Evolutionary conservation across 257 asterid species (phyloP), one percentile per base, ranked within the genome.

Genomic region (Petunia secreta): DNA sequence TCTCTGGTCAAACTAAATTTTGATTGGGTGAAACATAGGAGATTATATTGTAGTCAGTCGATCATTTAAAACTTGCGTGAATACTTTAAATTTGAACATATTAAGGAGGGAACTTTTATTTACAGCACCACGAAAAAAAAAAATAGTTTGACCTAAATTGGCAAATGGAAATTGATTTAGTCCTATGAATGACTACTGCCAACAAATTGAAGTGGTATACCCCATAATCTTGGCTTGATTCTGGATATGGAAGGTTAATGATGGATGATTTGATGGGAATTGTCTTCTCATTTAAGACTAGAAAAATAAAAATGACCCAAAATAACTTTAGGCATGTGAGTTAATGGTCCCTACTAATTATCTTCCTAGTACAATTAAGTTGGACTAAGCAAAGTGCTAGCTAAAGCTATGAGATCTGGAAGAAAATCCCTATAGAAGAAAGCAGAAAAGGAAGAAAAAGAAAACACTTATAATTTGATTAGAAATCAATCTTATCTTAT

Each of bases 261-360:
- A 57, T 48, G 77, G 77, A 73, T 50, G 62, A 73, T 73, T 50
- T 73, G 62, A 73, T 73, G 77, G 62, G 4, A 34, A 34, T 73
- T 73, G 62, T 48, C 62, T 11, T 73, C 13, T 2, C 4, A 34
- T 73, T 40, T 34, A 50, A 73, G 62, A 73, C 62, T 71, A 48
- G 62, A 71, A 71, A 71, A 71, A 48, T 71, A 50, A 48, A 48
- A 11, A 25, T 34, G 62, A 59, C 77, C 77, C 6, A 11, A 73
- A 50, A 73, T 40, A 73, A 73, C 77, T 73, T 34, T 50, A 73
- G 77, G 62, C 77, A 73, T 50, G 77, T 73, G 77, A 50, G 13
- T 25, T n/a, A 34, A 48, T 34, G 77, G 77, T 11, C 77, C 77
- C 77, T 48, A 73, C 77, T 25, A 48, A 50, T 73, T 11, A 46